A percentile compares a stretch with the other conserved stretches of the same genome.
These are phyloP conservation scores for Dictyophora rubrovolvata DNA, from an alignment of 768 basidiomycete species.

Conservation along the genomic window DNA sequence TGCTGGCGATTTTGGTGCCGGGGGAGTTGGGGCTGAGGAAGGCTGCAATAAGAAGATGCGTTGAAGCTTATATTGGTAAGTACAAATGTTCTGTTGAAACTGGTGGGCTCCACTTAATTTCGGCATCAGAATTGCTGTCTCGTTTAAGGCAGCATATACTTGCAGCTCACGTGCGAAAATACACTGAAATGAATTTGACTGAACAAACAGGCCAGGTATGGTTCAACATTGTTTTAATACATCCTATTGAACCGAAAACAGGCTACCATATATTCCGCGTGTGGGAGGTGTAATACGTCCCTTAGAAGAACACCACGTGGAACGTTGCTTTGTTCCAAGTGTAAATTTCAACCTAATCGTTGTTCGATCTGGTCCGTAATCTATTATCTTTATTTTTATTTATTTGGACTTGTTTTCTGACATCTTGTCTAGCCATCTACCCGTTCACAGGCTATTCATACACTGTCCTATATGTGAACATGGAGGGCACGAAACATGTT, in stretches of 20 bases:
- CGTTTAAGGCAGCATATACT: constrained; percentile 52
- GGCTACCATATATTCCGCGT: constrained; percentile 61
- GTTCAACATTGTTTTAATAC: neutral
- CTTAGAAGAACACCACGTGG: constrained; percentile 25
- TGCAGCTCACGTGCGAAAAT: constrained; percentile 70
- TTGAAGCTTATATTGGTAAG: constrained; percentile 69
- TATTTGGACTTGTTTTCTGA: neutral
- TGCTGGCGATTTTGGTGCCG: constrained; percentile 53
- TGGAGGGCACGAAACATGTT: constrained; percentile 76
- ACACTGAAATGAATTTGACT: constrained; percentile 41
- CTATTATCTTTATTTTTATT: neutral
- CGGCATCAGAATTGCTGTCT: constrained; percentile 45
- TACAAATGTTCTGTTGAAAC: neutral
- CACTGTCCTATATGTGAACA: constrained; percentile 70
- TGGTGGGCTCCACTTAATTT: neutral
- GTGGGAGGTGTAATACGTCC: constrained; percentile 60
- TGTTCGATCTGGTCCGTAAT: constrained; percentile 67
- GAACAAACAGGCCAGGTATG: constrained; percentile 44
- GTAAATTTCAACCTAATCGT: constrained; percentile 33
- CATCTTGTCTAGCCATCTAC: constrained; percentile 48
- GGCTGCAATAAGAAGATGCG: constrained; percentile 37
- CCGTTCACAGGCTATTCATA: constrained; percentile 60
- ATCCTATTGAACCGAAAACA: constrained; percentile 20
- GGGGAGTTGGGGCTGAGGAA: constrained; percentile 43
- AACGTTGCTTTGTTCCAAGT: constrained; percentile 46